Conservation (phyloP, 768 basidiomycete species). For the Russula foetens region DNA sequence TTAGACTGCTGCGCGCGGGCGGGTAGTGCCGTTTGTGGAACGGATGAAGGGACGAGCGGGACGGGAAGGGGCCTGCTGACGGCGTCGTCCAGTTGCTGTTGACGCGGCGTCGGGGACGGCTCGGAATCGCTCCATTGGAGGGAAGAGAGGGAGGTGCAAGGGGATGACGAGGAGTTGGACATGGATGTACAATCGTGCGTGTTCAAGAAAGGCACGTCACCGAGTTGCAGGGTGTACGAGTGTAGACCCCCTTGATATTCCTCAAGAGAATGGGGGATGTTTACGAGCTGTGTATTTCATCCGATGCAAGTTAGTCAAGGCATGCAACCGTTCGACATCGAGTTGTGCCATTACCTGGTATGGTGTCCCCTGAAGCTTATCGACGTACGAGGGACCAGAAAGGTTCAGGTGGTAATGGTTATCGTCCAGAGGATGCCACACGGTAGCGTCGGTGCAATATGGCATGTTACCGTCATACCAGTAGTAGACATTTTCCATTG, state of each 20-base stretch:
- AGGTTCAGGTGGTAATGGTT: not conserved
- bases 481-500: constrained; percentile 11
- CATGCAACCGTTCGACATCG: not conserved
- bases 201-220: not conserved
- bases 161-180: not conserved
- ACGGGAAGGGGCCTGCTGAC: not conserved
- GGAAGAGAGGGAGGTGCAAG: constrained; percentile 3
- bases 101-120: not conserved
- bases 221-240: not conserved
- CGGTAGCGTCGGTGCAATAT: constrained; percentile 7
- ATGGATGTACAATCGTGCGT: not conserved
- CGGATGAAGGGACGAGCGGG: not conserved
- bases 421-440: constrained; percentile 10
- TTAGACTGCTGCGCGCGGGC: not conserved
- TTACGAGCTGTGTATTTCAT: not conserved
- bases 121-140: constrained; percentile 1
- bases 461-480: constrained; percentile 15
- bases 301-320: not conserved
- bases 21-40: not conserved
- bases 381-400: not conserved
- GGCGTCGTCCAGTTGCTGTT: not conserved
- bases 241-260: not conserved
- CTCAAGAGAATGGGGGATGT: not conserved
- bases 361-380: not conserved
- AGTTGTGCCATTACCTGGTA: not conserved